Evolutionary conservation across 345 rosid species (phyloP).

Genomic region (Citrus maxima): DNA sequence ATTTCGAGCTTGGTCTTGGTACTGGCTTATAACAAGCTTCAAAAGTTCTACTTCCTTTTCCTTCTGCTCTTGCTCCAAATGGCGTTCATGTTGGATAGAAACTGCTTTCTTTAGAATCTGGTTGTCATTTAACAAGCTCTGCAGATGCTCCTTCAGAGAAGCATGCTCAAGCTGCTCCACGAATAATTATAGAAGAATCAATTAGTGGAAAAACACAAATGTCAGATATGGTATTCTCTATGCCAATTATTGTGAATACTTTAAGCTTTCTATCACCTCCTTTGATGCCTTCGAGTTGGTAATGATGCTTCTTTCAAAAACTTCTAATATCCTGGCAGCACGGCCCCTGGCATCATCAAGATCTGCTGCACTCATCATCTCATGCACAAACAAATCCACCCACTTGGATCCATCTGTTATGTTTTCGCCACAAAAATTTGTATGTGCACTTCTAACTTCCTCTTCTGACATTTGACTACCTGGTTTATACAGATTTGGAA

Average conservation of each 20-base stretch:
- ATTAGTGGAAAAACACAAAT: neutral
- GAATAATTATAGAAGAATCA: neutral
- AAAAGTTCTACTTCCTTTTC: constrained; percentile 38
- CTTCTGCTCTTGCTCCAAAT: constrained; percentile 42
- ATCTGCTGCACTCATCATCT: constrained; percentile 38
- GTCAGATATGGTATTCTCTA: neutral
- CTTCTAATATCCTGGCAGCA: constrained; percentile 38
- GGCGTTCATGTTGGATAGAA: constrained; percentile 45
- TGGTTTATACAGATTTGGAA: neutral
- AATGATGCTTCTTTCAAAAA: constrained; percentile 33
- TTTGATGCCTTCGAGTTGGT: constrained; percentile 26
- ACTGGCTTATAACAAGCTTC: constrained; percentile 36
- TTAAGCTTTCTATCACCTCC: constrained; percentile 30
- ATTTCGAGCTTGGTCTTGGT: constrained; percentile 45
- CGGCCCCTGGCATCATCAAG: constrained; percentile 42
- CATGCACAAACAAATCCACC: constrained; percentile 49
- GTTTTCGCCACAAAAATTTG: constrained; percentile 7
- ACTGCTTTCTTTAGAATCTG: constrained; percentile 47
- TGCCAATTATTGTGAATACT: neutral
- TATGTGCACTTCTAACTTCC: constrained; percentile 2
- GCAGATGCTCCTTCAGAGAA: constrained; percentile 36
- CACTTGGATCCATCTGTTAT: constrained; percentile 32
- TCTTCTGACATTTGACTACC: constrained; percentile 24
- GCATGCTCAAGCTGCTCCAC: constrained; percentile 36
- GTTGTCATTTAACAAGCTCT: constrained; percentile 43